These are phyloP conservation scores for Quercus phellos DNA, from an alignment of 331 rosid genomes.

Conservation along the genomic window DNA sequence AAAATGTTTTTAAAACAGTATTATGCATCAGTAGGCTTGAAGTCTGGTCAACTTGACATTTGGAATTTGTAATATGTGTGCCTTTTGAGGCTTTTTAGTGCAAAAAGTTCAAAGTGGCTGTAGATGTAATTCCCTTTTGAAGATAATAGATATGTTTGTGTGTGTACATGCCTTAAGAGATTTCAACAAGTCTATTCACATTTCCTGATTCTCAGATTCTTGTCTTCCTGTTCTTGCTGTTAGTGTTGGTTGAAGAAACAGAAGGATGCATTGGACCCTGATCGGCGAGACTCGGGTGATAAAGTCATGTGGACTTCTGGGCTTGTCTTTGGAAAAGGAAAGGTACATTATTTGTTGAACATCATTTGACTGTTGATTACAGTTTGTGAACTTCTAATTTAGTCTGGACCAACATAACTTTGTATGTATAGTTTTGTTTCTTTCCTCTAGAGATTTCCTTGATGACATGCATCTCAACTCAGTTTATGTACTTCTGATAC, in stretches of 20 bases:
- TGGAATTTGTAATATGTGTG: constrained; percentile 1
- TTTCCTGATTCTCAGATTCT: constrained; percentile 7
- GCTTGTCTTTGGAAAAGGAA: constrained; percentile 45
- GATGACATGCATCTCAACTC: neutral
- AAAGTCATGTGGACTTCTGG: constrained; percentile 87
- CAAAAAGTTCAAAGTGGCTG: constrained; percentile 1
- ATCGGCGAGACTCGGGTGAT: constrained; percentile 47
- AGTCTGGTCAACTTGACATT: neutral
- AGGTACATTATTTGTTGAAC: constrained; percentile 35
- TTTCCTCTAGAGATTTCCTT: neutral
- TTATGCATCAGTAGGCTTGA: neutral
- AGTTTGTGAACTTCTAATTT: neutral
- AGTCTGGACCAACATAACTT: neutral
- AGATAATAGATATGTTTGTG: neutral
- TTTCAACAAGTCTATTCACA: neutral
- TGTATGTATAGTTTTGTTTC: constrained; percentile 3
- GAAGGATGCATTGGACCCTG: constrained; percentile 52
- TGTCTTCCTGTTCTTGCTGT: constrained; percentile 17
- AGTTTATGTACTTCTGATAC: neutral
- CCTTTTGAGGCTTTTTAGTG: neutral
- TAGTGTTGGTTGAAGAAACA: constrained; percentile 91
- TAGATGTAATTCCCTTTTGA: constrained; percentile 1
- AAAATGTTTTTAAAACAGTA: neutral
- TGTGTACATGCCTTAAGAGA: neutral
- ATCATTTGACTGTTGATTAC: neutral